Evolutionary conservation across 768 basidiomycete genomes (phyloP).

Genomic region (Lactarius psammicola): DNA sequence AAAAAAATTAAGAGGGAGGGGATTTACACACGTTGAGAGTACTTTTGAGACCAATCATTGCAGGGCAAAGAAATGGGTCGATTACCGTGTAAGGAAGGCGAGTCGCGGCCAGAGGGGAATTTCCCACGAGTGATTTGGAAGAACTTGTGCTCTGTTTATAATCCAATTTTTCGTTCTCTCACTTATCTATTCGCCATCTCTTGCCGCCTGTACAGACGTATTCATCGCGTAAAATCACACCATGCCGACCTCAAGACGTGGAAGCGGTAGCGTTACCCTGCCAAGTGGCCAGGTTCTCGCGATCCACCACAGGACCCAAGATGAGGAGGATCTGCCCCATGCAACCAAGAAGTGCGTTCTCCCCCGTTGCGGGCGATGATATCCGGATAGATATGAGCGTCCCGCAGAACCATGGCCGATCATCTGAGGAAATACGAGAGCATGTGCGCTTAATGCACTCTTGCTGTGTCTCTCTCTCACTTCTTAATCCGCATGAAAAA

Average conservation of each 20-base stretch:
- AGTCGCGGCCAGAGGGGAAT: not conserved
- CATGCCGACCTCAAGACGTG: slow-evolving; percentile 73
- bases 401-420: slow-evolving; percentile 83
- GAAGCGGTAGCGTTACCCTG: slow-evolving; percentile 71
- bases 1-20: not conserved
- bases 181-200: slow-evolving; percentile 26
- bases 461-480: slow-evolving; percentile 13
- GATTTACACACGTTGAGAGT: slow-evolving; percentile 72
- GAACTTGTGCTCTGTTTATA: not conserved
- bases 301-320: slow-evolving; percentile 84
- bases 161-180: not conserved
- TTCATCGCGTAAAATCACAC: slow-evolving; percentile 8
- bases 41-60: slow-evolving; percentile 94
- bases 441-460: slow-evolving; percentile 51
- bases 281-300: slow-evolving; percentile 77
- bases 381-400: slow-evolving; percentile 19
- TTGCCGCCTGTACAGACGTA: slow-evolving; percentile 15
- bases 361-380: slow-evolving; percentile 21
- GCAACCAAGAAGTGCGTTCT: slow-evolving; percentile 82
- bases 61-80: not conserved
- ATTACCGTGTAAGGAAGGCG: not conserved
- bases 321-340: slow-evolving; percentile 85
- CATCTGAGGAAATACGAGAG: slow-evolving; percentile 89
- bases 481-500: not conserved
- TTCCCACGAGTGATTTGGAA: slow-evolving; percentile 26